These are phyloP conservation scores for Acanthamoeba castellanii DNA, from an alignment of 208 protist species.

Conservation along the genomic window DNA sequence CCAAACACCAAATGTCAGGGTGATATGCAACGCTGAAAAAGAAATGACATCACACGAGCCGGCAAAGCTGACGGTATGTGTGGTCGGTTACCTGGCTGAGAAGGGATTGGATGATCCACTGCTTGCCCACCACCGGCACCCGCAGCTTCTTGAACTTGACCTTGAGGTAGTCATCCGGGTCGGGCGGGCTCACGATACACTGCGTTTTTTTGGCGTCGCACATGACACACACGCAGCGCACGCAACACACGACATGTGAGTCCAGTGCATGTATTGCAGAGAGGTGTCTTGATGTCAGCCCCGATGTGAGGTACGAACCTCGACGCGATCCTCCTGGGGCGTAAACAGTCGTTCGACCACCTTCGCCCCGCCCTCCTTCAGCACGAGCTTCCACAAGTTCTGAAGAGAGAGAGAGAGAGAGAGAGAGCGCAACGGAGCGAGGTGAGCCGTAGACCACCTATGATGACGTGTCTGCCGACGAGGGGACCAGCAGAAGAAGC, in stretches of 20 bases:
- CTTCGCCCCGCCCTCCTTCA: conserved; percentile 64
- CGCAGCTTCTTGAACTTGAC: conserved; percentile 65
- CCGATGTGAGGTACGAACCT: not conserved
- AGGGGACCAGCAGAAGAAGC: not conserved
- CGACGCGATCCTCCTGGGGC: conserved; percentile 30
- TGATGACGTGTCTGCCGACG: too few relatives aligned
- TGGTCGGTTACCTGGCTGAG: conserved; percentile 8
- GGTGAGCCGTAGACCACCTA: too few relatives aligned
- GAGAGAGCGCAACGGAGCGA: too few relatives aligned
- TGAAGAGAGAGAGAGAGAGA: not conserved
- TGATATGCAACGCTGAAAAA: not conserved
- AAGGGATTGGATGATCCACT: conserved; percentile 61
- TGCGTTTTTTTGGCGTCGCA: not conserved
- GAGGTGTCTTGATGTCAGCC: too few relatives aligned
- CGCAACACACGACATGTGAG: not conserved
- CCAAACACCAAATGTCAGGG: not conserved
- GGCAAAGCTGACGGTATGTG: too few relatives aligned
- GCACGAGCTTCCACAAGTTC: conserved; percentile 42
- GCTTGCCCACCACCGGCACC: conserved; percentile 34
- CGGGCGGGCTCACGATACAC: conserved; percentile 61
- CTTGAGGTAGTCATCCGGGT: conserved; percentile 45
- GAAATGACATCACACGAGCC: too few relatives aligned
- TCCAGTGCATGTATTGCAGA: too few relatives aligned
- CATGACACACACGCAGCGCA: not conserved
- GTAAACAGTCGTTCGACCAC: conserved; percentile 60